Conservation (phyloP, 768 basidiomycete species). For the Termitomyces sp. region DNA sequence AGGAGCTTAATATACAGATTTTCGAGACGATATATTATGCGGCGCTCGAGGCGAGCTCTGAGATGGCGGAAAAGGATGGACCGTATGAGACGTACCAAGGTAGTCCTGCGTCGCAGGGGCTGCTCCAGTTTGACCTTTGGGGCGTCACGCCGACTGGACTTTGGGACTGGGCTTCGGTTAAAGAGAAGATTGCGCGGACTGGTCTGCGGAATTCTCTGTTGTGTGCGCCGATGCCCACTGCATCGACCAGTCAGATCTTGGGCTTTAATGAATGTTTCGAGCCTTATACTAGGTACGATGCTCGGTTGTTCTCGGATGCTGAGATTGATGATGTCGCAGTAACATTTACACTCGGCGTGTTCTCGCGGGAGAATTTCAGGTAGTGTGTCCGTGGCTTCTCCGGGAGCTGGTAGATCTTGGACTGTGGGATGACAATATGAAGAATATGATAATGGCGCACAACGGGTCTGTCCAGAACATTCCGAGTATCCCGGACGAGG, state of each 20-base stretch:
- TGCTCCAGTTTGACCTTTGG: constrained; percentile 95
- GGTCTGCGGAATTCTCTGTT: constrained; percentile 90
- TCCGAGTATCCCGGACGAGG: constrained; percentile 78
- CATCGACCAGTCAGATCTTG: constrained; percentile 96
- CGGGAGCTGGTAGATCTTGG: constrained; percentile 93
- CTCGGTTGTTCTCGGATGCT: neutral
- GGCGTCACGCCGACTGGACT: constrained; percentile 81
- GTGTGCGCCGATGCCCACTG: constrained; percentile 97
- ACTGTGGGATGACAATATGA: constrained; percentile 98
- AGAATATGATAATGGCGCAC: constrained; percentile 98
- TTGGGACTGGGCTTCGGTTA: constrained; percentile 92
- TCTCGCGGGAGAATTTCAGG: constrained; percentile 98
- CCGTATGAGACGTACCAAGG: constrained; percentile 88
- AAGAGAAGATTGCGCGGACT: constrained; percentile 74
- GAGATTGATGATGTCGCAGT: constrained; percentile 33
- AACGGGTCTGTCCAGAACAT: constrained; percentile 88
- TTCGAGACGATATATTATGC: constrained; percentile 99
- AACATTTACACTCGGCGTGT: constrained; percentile 99
- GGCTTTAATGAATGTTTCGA: constrained; percentile 99
- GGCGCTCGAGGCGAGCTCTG: constrained; percentile 84
- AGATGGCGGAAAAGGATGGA: constrained; percentile 75
- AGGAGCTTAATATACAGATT: constrained; percentile 88
- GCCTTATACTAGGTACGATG: constrained; percentile 84
- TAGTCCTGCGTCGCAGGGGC: constrained; percentile 83
- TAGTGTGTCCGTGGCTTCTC: constrained; percentile 99